Evolutionary conservation across 2,329 filamentous ascomycete species (phyloP).

Genomic region (Fusarium begoniae): DNA sequence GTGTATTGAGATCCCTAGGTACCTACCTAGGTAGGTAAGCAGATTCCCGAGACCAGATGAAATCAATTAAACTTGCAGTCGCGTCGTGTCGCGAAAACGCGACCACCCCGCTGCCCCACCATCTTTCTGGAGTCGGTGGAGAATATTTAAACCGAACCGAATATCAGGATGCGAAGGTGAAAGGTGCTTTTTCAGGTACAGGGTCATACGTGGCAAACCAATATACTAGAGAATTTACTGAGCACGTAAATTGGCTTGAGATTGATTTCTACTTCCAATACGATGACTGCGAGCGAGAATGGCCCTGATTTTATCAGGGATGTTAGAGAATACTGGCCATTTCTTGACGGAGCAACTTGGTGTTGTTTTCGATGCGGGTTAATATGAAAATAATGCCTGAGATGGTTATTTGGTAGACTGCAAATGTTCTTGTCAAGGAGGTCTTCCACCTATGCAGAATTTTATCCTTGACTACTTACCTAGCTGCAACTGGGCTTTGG

Average conservation of each 20-base stretch:
- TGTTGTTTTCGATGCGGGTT: background rate
- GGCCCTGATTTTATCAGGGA: background rate
- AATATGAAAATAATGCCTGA: background rate
- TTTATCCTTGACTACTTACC: background rate
- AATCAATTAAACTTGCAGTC: constrained; percentile 33
- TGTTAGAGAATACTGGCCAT: background rate
- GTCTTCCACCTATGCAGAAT: background rate
- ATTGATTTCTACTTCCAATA: background rate
- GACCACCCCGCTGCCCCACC: constrained; percentile 9
- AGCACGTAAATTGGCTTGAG: background rate
- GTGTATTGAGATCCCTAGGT: background rate
- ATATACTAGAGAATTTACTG: background rate
- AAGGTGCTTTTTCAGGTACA: background rate
- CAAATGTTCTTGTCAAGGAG: background rate
- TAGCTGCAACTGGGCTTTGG: background rate
- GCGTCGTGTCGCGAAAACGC: constrained; percentile 21
- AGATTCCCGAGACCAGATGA: background rate
- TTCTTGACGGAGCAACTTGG: background rate
- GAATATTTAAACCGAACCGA: constrained; percentile 1
- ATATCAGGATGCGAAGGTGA: background rate
- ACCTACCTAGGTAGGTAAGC: too few species aligned
- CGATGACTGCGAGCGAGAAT: background rate
- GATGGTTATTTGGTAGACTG: background rate
- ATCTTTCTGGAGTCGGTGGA: background rate
- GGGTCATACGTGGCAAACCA: background rate